Percentiles rank a stretch among this genome's conserved stretches.
Conservation (phyloP, 2,329 filamentous ascomycete genomes). For the Aureobasidium sp. region DNA sequence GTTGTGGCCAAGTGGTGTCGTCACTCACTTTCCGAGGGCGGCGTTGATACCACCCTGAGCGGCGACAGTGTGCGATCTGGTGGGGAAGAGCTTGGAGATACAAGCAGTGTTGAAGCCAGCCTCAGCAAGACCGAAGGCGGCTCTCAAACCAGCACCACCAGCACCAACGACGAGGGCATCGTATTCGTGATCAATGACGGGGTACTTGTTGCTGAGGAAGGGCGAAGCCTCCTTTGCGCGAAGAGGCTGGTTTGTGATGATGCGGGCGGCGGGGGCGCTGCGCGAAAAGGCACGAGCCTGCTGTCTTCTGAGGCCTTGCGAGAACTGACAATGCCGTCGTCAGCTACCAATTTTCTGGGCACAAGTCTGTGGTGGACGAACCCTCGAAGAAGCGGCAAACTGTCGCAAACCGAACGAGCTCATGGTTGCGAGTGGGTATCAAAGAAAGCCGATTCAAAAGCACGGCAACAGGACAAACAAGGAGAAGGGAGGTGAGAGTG, state of each 20-base stretch:
- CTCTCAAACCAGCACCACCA: conserved; percentile 72
- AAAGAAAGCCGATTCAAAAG: background rate
- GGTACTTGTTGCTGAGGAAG: conserved; percentile 82
- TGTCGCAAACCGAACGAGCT: conserved; percentile 32
- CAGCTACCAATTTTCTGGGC: background rate
- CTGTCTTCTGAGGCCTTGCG: conserved; percentile 35
- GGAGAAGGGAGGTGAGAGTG: background rate
- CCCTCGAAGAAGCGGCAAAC: conserved; percentile 26
- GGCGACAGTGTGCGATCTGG: conserved; percentile 76
- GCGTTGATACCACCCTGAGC: conserved; percentile 76
- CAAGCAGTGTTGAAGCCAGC: conserved; percentile 85
- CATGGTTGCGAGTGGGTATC: conserved; percentile 23
- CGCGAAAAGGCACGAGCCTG: conserved; percentile 71
- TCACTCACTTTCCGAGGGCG: conserved; percentile 63
- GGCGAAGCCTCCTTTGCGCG: conserved; percentile 89
- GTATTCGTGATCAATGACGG: conserved; percentile 98
- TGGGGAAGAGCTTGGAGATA: conserved; percentile 80
- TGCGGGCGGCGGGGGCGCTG: conserved; percentile 72
- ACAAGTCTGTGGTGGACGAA: conserved; percentile 19
- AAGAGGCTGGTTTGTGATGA: conserved; percentile 78
- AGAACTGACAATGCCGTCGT: conserved; percentile 15
- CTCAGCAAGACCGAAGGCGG: conserved; percentile 79
- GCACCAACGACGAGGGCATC: conserved; percentile 92
- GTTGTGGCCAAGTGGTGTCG: background rate
- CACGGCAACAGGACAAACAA: conserved; percentile 2